Evolutionary conservation across 768 basidiomycete genomes (phyloP), one percentile per base, ranked within the genome.

Genomic region (Solioccasus polychromus): DNA sequence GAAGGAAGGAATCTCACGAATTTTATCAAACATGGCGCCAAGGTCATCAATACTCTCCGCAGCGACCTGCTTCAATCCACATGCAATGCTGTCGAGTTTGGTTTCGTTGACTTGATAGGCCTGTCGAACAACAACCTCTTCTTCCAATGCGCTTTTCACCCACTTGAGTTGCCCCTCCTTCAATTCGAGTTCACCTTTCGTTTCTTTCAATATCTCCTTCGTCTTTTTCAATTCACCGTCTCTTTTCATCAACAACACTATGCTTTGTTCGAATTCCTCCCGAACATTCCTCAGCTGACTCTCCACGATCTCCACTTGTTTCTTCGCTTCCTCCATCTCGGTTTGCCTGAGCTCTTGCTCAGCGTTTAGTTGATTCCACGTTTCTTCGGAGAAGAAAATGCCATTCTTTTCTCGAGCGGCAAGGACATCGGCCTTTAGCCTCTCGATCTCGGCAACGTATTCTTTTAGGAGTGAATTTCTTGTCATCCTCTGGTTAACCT

Each of bases 331-430:
- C 35, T 85, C 80, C 44, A 88, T 74, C 56, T 89, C 86, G 7
- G 87, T 87, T 58, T 83, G 79, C 38, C 76, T 75, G 30, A 87
- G 69, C 55, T 92, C 88, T 49, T 91, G 83, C 59, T 92, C 90
- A 3, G 73, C 71, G 8, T 68, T 79, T 68, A 95, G 77, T 61
- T 94, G 84, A 37, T 77, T 79, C 92, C 92, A 97, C 3, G 82
- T 84, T 55, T 97, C 93, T 55, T 90, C 83, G 1, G 91, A 85
- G 64, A 98, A 85, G 66, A 85, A 96, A 28, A 97, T 90, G 8
- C 96, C 96, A 57, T 95, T 93, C 75, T 95, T 95, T 67, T 96
- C 93, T 29, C 94, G 78, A 6, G 93, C 88, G 7, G 96, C 94
- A 0, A 91, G 69, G 35, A 95, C 73, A 54, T 98, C 94, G 1